Conservation (phyloP, 805 yeast genomes). For the Metschnikowia bowlesiae region DNA sequence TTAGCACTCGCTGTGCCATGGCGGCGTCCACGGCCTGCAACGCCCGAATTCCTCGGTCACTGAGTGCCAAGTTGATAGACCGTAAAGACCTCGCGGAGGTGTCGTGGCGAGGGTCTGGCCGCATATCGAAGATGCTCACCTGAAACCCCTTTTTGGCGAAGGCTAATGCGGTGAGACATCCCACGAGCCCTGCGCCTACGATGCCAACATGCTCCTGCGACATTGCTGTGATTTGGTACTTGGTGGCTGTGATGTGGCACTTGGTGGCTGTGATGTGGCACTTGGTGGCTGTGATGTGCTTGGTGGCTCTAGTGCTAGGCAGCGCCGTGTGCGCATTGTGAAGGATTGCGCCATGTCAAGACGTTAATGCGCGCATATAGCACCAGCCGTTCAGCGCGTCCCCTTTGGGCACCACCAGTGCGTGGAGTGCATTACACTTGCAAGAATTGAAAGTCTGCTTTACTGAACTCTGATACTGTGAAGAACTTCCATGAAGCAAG, state of each 20-base stretch:
- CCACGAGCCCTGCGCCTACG: slow-evolving; percentile 90
- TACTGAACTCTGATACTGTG: too few species aligned
- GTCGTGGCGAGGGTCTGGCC: slow-evolving; percentile 59
- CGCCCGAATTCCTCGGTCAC: slow-evolving; percentile 76
- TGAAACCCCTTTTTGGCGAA: slow-evolving; percentile 65
- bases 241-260: background rate
- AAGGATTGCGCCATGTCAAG: background rate
- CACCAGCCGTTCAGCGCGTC: background rate
- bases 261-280: background rate
- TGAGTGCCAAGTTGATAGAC: slow-evolving; percentile 86
- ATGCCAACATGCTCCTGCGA: slow-evolving; percentile 40
- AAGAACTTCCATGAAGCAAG: too few species aligned
- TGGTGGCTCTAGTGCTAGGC: background rate
- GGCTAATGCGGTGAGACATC: slow-evolving; percentile 79
- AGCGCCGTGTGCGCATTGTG: background rate
- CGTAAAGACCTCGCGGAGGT: slow-evolving; percentile 40
- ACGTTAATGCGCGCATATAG: background rate
- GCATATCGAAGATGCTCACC: slow-evolving; percentile 68
- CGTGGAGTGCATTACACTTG: too few species aligned
- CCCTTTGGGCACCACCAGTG: too few species aligned
- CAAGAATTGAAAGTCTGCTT: too few species aligned
- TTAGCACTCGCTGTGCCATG: slow-evolving; percentile 52
- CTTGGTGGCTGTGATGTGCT: background rate
- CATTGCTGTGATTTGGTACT: background rate
- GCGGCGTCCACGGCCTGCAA: slow-evolving; percentile 55